Conservation (phyloP, 2,329 filamentous ascomycete species). For the Cordyceps fumosorosea region DNA sequence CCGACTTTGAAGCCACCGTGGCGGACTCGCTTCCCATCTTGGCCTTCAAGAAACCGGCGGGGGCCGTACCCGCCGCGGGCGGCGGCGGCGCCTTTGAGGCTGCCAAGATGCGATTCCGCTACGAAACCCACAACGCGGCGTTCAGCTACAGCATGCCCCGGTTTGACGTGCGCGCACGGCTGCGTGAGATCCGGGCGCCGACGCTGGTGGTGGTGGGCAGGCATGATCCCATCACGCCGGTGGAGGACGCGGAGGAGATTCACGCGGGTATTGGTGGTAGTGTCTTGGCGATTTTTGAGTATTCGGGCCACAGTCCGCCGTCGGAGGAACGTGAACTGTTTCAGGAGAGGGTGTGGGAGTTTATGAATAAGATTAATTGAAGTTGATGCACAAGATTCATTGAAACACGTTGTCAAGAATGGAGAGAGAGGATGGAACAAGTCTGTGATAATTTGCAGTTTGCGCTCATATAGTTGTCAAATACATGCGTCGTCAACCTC, state of each 20-base stretch:
- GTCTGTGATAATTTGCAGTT: not conserved
- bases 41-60: constrained; percentile 6
- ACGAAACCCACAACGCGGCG: constrained; percentile 20
- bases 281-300: constrained; percentile 19
- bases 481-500: not conserved
- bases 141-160: constrained; percentile 18
- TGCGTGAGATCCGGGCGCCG: constrained; percentile 16
- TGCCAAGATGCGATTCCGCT: constrained; percentile 11
- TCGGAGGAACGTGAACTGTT: constrained; percentile 19
- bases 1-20: constrained; percentile 16
- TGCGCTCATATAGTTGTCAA: not conserved
- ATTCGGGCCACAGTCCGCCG: constrained; percentile 18
- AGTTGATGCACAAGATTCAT: too few species aligned
- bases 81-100: not conserved
- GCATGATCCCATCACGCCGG: constrained; percentile 18
- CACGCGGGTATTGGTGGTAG: constrained; percentile 13
- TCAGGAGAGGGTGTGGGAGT: constrained; percentile 9
- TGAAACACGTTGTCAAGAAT: too few species aligned
- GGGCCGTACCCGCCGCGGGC: not conserved
- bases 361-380: not conserved
- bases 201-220: constrained; percentile 19
- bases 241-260: constrained; percentile 19
- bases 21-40: constrained; percentile 18
- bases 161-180: constrained; percentile 18
- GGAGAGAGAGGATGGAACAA: too few species aligned